Evolutionary conservation across 108 stramenopile genomes (phyloP), one percentile per base, ranked within the genome.

Genomic region (Cyclotella kingstonii): DNA sequence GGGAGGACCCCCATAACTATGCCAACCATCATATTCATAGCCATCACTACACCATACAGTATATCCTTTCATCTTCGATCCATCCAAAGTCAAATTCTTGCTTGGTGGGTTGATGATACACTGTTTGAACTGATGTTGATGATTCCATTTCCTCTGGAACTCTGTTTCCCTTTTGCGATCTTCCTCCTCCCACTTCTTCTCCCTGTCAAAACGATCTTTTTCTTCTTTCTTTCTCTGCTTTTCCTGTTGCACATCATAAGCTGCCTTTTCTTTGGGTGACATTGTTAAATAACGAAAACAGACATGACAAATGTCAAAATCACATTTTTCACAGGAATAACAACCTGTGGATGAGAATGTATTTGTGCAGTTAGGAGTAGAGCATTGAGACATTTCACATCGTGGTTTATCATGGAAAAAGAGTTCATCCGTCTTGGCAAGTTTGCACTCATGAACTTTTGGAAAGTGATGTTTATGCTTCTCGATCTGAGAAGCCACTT

Each of bases 1-100:
- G 19, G 65, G 65, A 3, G 55, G 26, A 4, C 65, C 65, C 34
- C 45, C 65, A 27, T 66, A 66, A 17, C 31, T 33, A 15, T 66
- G 54, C 55, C 55, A 66, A 2, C 65, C 65, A 59, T 66, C 65
- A 66, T 66, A 21, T n/a, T 40, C 64, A 28, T 66, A 66, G 15
- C 65, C 65, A 58, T 66, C 65, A 22, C 56, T 58, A 9, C 56
- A 46, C 55, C 56, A 66, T 3, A 66, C 63, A 9, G 54, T 56
- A 56, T 42, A 65, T 22, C 55, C 63, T 41, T 65, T 60, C 54
- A 2, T 36, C 39, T 43, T 43, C 26, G 49, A 50, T 29, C 48
- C 61, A 62, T 62, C 36, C 14, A 26, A 22, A 31, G 41, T 41
- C 23, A 40, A 52, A 60, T 60, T 60, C 17, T 52, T 60, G 23